phyloP scores from a whole-genome alignment of 2,329 filamentous ascomycete species.

The Pyrenophora tritici-repentis region DNA sequence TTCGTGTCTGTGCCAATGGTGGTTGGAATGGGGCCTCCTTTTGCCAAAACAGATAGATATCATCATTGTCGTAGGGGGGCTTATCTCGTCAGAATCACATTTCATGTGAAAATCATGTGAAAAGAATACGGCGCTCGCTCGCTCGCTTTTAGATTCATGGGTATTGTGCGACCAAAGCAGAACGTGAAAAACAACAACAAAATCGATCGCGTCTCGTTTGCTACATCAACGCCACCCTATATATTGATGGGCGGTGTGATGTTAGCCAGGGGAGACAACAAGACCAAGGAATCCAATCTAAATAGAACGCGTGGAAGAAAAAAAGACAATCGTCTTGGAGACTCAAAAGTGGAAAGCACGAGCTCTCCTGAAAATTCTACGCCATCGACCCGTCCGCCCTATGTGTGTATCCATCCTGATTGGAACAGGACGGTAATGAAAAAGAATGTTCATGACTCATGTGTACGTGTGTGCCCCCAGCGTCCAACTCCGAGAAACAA shows the following conservation, averaged over 20 bases:
- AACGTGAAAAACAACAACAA: not conserved
- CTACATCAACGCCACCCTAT: not conserved
- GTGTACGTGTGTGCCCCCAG: not conserved
- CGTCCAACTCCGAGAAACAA: constrained; percentile 1
- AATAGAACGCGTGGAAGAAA: too few relatives aligned
- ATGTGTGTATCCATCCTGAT: not conserved
- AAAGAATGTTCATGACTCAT: too few relatives aligned
- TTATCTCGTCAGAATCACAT: not conserved
- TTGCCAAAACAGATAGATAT: not conserved
- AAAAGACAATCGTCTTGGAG: too few relatives aligned
- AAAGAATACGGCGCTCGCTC: not conserved
- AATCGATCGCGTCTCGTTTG: not conserved
- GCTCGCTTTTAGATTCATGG: not conserved
- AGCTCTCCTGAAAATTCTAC: not conserved
- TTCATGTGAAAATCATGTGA: too few relatives aligned
- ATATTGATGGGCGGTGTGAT: not conserved
- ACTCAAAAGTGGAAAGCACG: too few relatives aligned
- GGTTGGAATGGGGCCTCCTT: not conserved
- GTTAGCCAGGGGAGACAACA: not conserved
- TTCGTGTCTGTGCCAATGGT: not conserved
- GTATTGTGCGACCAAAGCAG: not conserved
- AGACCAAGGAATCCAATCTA: not conserved
- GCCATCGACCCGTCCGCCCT: too few relatives aligned
- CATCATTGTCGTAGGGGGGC: not conserved
- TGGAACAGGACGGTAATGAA: too few relatives aligned